Evolutionary conservation across 2,329 filamentous ascomycete species (phyloP).

Genomic region (Colletotrichum cordylinicola): DNA sequence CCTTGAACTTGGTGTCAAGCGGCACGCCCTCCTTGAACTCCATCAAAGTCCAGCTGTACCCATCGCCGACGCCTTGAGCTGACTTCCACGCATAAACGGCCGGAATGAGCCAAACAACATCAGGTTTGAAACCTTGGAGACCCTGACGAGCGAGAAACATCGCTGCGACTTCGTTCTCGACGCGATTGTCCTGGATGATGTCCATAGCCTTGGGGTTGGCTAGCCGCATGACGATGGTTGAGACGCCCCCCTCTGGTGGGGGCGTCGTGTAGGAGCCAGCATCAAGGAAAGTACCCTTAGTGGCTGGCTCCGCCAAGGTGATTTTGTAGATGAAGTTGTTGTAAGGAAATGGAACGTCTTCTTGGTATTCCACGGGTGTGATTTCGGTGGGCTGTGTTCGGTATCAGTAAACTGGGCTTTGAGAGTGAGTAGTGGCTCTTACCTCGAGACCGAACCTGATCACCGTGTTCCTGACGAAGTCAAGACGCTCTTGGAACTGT

Average conservation of each 20-base stretch:
- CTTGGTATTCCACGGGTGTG: not conserved
- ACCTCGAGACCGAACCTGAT: not conserved
- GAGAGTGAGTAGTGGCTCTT: not conserved
- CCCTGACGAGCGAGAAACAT: conserved; percentile 24
- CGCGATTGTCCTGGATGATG: conserved; percentile 14
- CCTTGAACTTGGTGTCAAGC: conserved; percentile 23
- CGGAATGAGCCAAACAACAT: conserved; percentile 21
- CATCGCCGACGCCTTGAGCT: not conserved
- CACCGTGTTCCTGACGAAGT: not conserved
- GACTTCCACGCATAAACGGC: conserved; percentile 27
- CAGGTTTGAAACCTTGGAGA: not conserved
- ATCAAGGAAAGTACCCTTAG: not conserved
- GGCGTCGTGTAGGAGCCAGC: not conserved
- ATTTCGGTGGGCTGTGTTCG: not conserved
- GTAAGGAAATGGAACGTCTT: not conserved
- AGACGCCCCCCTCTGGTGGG: not conserved
- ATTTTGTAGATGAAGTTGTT: conserved; percentile 28
- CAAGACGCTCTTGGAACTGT: not conserved
- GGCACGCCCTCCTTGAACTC: conserved; percentile 29
- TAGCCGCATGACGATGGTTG: conserved; percentile 17
- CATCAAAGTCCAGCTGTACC: conserved; percentile 28
- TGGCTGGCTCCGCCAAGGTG: not conserved
- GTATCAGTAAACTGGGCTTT: not conserved
- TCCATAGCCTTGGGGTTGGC: conserved; percentile 14
- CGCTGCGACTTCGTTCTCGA: conserved; percentile 32